phyloP scores from a whole-genome alignment of 306 rosid genomes.

The Quercus gilva region DNA sequence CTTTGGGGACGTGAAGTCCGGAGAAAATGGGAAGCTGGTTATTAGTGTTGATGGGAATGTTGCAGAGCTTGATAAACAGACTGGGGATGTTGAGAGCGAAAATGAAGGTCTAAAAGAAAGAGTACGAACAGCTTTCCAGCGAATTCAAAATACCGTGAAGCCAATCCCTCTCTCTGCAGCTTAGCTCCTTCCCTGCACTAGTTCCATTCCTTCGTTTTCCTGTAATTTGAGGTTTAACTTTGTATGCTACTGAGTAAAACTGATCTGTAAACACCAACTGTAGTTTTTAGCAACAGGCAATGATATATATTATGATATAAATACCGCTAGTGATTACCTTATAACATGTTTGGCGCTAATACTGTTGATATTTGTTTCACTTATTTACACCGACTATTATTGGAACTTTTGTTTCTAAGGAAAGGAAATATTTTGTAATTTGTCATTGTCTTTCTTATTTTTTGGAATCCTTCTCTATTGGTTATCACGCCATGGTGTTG shows the following conservation, averaged over 20 bases:
- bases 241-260: neutral
- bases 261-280: neutral
- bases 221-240: neutral
- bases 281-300: neutral
- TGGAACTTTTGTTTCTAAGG: too few species aligned
- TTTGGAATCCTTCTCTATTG: too few species aligned
- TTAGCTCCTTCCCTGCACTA: slow-evolving; percentile 18
- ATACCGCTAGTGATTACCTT: neutral
- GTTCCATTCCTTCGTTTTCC: neutral
- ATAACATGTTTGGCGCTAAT: neutral
- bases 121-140: slow-evolving; percentile 66
- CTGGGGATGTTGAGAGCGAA: slow-evolving; percentile 82
- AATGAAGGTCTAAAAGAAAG: slow-evolving; percentile 89
- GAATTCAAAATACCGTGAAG: slow-evolving; percentile 73
- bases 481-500: too few species aligned
- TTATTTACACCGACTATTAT: too few species aligned
- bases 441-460: too few species aligned
- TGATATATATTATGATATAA: neutral
- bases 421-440: too few species aligned
- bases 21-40: slow-evolving; percentile 79
- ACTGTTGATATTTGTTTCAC: too few species aligned
- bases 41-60: slow-evolving; percentile 76
- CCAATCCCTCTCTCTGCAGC: slow-evolving; percentile 69
- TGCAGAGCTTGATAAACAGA: slow-evolving; percentile 73
- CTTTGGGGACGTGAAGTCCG: slow-evolving; percentile 77